These are phyloP conservation scores for Fraxinus paxiana DNA, from an alignment of 305 asterid genomes.

Conservation along the genomic window DNA sequence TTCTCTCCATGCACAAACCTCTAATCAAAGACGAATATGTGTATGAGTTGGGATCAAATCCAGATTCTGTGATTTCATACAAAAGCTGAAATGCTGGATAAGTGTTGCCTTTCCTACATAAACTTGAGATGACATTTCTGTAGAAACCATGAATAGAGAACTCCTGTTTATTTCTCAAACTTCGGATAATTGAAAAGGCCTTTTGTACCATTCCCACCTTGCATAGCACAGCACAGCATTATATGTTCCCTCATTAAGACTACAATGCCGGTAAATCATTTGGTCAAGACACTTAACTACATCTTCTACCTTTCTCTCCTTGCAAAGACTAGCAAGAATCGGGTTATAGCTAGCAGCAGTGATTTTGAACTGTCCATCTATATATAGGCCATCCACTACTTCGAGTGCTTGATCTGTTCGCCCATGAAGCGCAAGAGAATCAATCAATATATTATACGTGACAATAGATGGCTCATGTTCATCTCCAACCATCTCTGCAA, in stretches of 20 bases:
- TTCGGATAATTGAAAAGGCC: constrained; percentile 59
- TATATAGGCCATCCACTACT: constrained; percentile 60
- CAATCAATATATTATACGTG: constrained; percentile 64
- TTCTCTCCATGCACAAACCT: constrained; percentile 72
- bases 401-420: constrained; percentile 60
- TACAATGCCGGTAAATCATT: constrained; percentile 51
- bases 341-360: constrained; percentile 78
- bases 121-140: constrained; percentile 49
- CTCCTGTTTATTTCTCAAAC: constrained; percentile 51
- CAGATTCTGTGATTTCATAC: constrained; percentile 50
- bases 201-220: constrained; percentile 63
- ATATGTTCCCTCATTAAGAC: constrained; percentile 66
- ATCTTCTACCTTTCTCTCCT: constrained; percentile 50
- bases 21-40: constrained; percentile 74
- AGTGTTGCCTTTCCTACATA: constrained; percentile 73
- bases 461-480: constrained; percentile 61
- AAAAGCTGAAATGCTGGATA: constrained; percentile 64
- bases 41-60: constrained; percentile 65
- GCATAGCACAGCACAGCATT: constrained; percentile 70
- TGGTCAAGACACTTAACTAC: constrained; percentile 53
- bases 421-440: constrained; percentile 63
- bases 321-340: constrained; percentile 54
- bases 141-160: constrained; percentile 48
- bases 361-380: constrained; percentile 52
- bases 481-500: constrained; percentile 70